These are phyloP conservation scores for Eimeria nieschulzi DNA, from an alignment of 169 alveolate species.

Conservation along the genomic window DNA sequence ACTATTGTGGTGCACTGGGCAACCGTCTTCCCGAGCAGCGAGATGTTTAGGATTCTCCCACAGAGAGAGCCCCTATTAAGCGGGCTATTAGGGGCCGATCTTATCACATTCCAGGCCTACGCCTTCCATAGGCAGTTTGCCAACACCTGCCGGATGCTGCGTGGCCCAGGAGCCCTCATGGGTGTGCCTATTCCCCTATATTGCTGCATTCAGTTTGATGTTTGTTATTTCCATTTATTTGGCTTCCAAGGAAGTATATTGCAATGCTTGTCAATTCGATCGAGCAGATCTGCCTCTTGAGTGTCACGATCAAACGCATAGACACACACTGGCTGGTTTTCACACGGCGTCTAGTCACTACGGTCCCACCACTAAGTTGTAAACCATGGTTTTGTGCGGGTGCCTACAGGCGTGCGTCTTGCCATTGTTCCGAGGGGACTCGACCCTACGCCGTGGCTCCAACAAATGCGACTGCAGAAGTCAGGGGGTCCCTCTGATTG, in stretches of 20 bases:
- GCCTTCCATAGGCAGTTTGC: slow-evolving; percentile 68
- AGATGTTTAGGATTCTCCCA: slow-evolving; percentile 70
- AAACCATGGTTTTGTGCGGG: too few species aligned
- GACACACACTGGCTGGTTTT: too few species aligned
- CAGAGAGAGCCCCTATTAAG: slow-evolving; percentile 75
- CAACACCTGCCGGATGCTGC: slow-evolving; percentile 60
- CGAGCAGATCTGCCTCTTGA: too few species aligned
- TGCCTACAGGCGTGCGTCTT: neutral
- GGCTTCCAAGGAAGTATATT: too few species aligned
- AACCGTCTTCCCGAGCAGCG: slow-evolving; percentile 68
- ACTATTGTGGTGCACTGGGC: slow-evolving; percentile 66
- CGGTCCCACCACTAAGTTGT: too few species aligned
- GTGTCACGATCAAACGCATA: too few species aligned
- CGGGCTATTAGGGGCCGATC: slow-evolving; percentile 66
- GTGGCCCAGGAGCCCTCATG: neutral
- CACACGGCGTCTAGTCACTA: too few species aligned
- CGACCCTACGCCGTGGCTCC: neutral
- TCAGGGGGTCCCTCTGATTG: neutral
- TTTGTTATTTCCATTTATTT: too few species aligned
- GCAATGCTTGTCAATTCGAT: too few species aligned
- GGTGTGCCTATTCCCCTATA: neutral
- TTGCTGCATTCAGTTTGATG: too few species aligned
- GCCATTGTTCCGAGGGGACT: neutral
- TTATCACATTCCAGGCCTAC: slow-evolving; percentile 66
- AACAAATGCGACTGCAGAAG: neutral